Conservation (phyloP, 768 basidiomycete genomes). For the Mycena latifolia region DNA sequence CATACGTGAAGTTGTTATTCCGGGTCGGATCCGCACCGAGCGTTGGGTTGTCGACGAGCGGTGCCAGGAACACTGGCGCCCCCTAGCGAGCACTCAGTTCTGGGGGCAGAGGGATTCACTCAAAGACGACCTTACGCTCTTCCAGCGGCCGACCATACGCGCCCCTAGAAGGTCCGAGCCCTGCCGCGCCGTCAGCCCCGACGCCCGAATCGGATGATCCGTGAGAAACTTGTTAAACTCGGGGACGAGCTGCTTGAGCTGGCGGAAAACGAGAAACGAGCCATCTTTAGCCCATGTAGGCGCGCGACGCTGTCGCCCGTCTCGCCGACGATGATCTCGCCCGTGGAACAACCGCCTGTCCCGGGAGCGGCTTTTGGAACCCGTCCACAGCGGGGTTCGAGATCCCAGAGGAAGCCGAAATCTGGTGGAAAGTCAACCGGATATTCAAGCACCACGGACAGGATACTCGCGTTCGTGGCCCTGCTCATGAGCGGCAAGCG, state of each 20-base stretch:
- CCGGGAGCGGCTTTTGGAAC: too few species aligned
- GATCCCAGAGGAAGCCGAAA: slow-evolving; percentile 63
- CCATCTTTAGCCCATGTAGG: slow-evolving; percentile 43
- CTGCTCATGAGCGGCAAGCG: too few species aligned
- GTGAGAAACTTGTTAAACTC: slow-evolving; percentile 56
- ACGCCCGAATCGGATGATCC: slow-evolving; percentile 52
- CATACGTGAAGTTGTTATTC: slow-evolving; percentile 28
- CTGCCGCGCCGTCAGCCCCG: slow-evolving; percentile 50
- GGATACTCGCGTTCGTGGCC: slow-evolving; percentile 60
- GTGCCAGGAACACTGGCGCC: too few species aligned
- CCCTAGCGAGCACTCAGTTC: too few species aligned
- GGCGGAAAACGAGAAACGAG: slow-evolving; percentile 48
- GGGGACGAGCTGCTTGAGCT: too few species aligned
- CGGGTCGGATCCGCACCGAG: too few species aligned
- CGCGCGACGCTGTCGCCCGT: slow-evolving; percentile 50
- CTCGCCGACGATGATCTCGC: slow-evolving; percentile 59
- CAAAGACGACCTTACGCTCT: slow-evolving; percentile 58
- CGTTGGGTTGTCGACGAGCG: too few species aligned
- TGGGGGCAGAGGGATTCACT: too few species aligned
- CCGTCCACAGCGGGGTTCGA: too few species aligned
- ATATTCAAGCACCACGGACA: not conserved
- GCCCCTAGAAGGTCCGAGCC: slow-evolving; percentile 62
- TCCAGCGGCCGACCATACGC: too few species aligned
- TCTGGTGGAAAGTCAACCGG: not conserved
- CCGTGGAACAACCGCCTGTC: slow-evolving; percentile 46